Conservation (phyloP, 306 rosid species). For the Comarum palustre region DNA sequence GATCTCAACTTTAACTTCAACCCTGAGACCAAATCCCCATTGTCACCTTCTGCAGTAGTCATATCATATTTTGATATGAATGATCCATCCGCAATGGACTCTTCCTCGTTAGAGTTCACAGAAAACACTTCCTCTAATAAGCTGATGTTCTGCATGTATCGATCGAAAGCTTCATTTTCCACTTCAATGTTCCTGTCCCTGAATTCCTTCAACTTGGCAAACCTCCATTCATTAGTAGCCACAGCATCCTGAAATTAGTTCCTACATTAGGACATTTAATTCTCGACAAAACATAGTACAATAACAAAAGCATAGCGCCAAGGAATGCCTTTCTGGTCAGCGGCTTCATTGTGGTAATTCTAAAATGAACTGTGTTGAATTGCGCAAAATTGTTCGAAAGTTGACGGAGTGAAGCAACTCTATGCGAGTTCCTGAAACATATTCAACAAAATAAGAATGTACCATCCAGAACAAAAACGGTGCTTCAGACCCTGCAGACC, state of each 20-base stretch:
- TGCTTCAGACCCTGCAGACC: neutral
- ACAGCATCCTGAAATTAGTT: slow-evolving; percentile 75
- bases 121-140: slow-evolving; percentile 80
- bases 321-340: slow-evolving; percentile 72
- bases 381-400: slow-evolving; percentile 89
- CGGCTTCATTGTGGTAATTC: slow-evolving; percentile 76
- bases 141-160: slow-evolving; percentile 76
- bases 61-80: slow-evolving; percentile 36
- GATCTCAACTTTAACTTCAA: slow-evolving; percentile 65
- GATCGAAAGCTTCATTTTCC: slow-evolving; percentile 83
- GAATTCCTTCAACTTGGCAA: slow-evolving; percentile 77
- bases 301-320: neutral
- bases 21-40: slow-evolving; percentile 42
- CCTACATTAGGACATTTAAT: slow-evolving; percentile 31
- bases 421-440: slow-evolving; percentile 63
- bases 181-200: slow-evolving; percentile 64
- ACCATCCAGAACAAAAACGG: slow-evolving; percentile 18
- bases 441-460: slow-evolving; percentile 24
- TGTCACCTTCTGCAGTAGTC: slow-evolving; percentile 38
- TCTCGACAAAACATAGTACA: slow-evolving; percentile 12
- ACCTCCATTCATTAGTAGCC: slow-evolving; percentile 88
- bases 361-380: slow-evolving; percentile 70
- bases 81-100: slow-evolving; percentile 31
- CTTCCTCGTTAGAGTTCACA: slow-evolving; percentile 45
- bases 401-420: slow-evolving; percentile 77